Evolutionary conservation across 2,329 filamentous ascomycete species (phyloP).

Genomic region (Fusarium phyllophilum): DNA sequence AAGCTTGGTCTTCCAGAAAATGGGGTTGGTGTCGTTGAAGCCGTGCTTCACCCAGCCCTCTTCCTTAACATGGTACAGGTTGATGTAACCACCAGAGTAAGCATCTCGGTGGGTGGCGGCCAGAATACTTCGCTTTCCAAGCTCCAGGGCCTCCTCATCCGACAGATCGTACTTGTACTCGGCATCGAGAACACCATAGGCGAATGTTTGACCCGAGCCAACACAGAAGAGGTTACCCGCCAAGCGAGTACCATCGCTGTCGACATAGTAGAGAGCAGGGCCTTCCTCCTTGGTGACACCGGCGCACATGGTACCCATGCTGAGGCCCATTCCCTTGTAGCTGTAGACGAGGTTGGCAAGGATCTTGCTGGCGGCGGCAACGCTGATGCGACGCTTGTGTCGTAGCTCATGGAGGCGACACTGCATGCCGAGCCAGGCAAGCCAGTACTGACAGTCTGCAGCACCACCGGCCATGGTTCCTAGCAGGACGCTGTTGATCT

Average conservation of each 20-base stretch:
- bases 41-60: constrained; percentile 99
- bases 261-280: constrained; percentile 98
- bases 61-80: constrained; percentile 99
- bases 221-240: constrained; percentile 98
- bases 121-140: constrained; percentile 91
- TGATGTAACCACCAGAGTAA: constrained; percentile 99
- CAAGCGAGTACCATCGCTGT: constrained; percentile 89
- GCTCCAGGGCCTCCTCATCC: constrained; percentile 87
- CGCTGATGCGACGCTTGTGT: constrained; percentile 98
- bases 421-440: constrained; percentile 98
- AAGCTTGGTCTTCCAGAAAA: constrained; percentile 99
- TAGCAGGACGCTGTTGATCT: constrained; percentile 93
- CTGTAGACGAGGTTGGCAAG: constrained; percentile 97
- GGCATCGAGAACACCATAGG: constrained; percentile 96
- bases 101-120: constrained; percentile 97
- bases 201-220: constrained; percentile 97
- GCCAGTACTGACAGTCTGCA: constrained; percentile 99
- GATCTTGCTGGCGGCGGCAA: constrained; percentile 97
- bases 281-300: constrained; percentile 96
- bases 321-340: constrained; percentile 98
- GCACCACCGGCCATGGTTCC: constrained; percentile 99
- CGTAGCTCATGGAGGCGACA: constrained; percentile 98
- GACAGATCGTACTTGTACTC: constrained; percentile 92
- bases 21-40: constrained; percentile 97
- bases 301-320: constrained; percentile 99